Conservation (phyloP, 805 yeast genomes). For the Kluyveromyces aestuarii region DNA sequence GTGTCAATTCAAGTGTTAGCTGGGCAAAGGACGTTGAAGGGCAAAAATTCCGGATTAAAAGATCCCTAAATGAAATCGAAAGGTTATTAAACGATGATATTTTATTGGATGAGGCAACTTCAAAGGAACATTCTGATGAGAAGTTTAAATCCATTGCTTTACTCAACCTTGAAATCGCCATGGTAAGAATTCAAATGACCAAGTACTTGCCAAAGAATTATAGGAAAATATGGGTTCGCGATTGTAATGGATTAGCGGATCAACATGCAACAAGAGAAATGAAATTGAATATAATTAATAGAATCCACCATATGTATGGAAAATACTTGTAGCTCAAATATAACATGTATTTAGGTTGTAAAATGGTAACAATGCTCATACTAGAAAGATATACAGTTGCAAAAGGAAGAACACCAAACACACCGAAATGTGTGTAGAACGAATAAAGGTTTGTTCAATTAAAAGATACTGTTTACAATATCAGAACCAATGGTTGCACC, state of each 20-base stretch:
- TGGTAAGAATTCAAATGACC: slow-evolving; percentile 43
- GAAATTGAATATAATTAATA: slow-evolving; percentile 40
- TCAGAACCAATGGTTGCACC: slow-evolving; percentile 92
- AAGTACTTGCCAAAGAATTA: slow-evolving; percentile 42
- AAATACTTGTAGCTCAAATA: slow-evolving; percentile 12
- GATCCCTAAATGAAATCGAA: slow-evolving; percentile 50
- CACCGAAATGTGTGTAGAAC: neutral
- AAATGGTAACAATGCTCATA: neutral
- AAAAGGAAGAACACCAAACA: neutral
- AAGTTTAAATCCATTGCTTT: slow-evolving; percentile 41
- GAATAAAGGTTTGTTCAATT: neutral
- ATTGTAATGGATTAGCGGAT: slow-evolving; percentile 50
- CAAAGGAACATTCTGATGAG: slow-evolving; percentile 2
- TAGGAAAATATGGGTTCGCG: slow-evolving; percentile 49
- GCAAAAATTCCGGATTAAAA: slow-evolving; percentile 9
- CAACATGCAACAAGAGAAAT: slow-evolving; percentile 28
- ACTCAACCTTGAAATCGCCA: slow-evolving; percentile 55
- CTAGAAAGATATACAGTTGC: neutral
- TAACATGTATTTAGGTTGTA: neutral
- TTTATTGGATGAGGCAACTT: slow-evolving; percentile 10
- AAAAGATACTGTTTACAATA: slow-evolving; percentile 64
- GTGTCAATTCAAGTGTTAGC: slow-evolving; percentile 16
- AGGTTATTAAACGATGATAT: slow-evolving; percentile 33
- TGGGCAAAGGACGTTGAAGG: slow-evolving; percentile 14
- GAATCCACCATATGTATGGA: slow-evolving; percentile 57